Base-by-base conservation (phyloP, 208 protist genomes). In the Wallacemonas sp. region DNA sequence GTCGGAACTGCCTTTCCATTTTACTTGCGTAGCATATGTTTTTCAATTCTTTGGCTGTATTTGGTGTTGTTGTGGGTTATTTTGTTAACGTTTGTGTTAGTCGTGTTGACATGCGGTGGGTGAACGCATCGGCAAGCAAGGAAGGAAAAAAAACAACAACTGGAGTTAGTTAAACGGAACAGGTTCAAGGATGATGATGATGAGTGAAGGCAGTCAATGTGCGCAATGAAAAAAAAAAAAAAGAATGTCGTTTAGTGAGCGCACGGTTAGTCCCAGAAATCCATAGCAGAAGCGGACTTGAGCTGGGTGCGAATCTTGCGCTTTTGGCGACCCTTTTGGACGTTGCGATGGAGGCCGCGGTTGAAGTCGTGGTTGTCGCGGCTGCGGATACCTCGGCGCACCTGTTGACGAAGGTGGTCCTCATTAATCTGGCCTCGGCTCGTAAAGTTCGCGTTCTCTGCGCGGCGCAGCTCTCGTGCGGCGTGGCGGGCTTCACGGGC, bases 241-340 rank as follows among this genome's bases (percentile, higher is more conserved):
- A 55, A 46, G 38, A 56, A 11, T 36, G 8, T 27, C 26, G 15
- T 34, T 36, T 61, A 17, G 12, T 22, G 34, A 65, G 62, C 19
- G 27, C 11, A 63, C 22, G 33, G 27, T 64, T 54, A 45, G 21
- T 39, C 22, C 26, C 72, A 91, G 55, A 92, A 84, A n/a, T 75
- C 84, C 2, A 79, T 78, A 1, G 66, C 66, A 9, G 47, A 69
- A 15, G 70, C 74, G 47, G 75, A 80, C 72, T 94, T 94, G 8
- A 94, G 45, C 76, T 94, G 78, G 0, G 77, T 78, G 31, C 82
- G 71, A 44, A 94, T 91, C 61, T 80, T 84, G 66, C 82, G 75
- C 82, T 95, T 95, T 34, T 88, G 75, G 3, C 86, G 77, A 24
- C 89, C 89, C 70, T 95, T 95, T 64, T 92, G 85, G n/a, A 83